Evolutionary conservation across 2,329 filamentous ascomycete species (phyloP).

Genomic region (Aureobasidium leucospermi): DNA sequence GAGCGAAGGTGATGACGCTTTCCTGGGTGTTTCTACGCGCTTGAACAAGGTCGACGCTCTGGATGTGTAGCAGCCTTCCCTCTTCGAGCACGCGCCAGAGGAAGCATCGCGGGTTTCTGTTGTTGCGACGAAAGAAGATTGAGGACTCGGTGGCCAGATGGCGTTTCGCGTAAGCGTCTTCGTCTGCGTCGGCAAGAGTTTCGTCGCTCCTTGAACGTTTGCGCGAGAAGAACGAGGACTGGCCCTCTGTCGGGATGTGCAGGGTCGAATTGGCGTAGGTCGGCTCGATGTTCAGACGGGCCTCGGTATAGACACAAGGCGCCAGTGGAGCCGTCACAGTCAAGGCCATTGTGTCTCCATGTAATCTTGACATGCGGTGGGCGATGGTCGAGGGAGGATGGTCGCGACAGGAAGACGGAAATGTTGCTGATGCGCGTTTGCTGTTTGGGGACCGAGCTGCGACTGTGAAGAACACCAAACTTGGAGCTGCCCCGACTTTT

Average conservation of each 20-base stretch:
- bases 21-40: conserved; percentile 40
- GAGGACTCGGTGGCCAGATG: conserved; percentile 72
- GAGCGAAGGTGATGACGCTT: conserved; percentile 60
- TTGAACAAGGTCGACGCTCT: conserved; percentile 72
- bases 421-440: background rate
- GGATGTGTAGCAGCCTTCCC: conserved; percentile 71
- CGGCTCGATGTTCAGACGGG: conserved; percentile 73
- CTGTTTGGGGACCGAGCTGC: background rate
- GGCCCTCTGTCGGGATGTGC: conserved; percentile 49
- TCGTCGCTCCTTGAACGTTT: conserved; percentile 27
- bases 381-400: background rate
- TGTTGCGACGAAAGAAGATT: conserved; percentile 73
- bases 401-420: background rate
- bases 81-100: conserved; percentile 85
- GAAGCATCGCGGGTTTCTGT: conserved; percentile 73
- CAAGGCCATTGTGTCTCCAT: conserved; percentile 10
- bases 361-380: background rate
- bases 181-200: conserved; percentile 50
- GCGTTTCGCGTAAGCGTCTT: conserved; percentile 63
- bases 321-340: conserved; percentile 56
- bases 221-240: conserved; percentile 27
- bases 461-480: background rate
- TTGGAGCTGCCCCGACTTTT: conserved; percentile 5
- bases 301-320: conserved; percentile 75
- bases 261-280: conserved; percentile 62